Evolutionary conservation across 2,329 filamentous ascomycete genomes (phyloP), one percentile per base, ranked within the genome.

Genomic region (Hortaea werneckii): DNA sequence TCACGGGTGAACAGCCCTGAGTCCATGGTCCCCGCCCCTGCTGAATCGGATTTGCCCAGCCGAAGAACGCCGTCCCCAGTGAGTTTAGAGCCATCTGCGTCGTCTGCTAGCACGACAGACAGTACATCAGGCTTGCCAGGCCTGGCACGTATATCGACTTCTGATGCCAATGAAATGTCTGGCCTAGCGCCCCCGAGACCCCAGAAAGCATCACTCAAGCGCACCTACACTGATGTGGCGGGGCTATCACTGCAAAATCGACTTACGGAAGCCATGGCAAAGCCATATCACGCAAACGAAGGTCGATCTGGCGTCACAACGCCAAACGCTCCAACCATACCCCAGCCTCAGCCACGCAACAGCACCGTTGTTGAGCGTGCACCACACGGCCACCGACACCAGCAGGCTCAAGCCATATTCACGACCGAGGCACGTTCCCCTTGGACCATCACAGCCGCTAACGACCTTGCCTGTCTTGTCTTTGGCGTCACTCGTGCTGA

Each of bases 401-500:
- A 92, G 64, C 95, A 88, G 81, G 86, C 90, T 5, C 92, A 98
- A 65, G 92, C 92, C 44, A 95, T 98, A 47, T 98, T 98, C 63
- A 94, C 90, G 6, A 98, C 92, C n/a, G 87, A 94, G 65, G 77
- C 85, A 10, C 81, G 84, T 52, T 78, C 87, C 6, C 92, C 90
- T 3, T 98, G 88, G 85, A 98, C 90, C 1, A 95, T 98, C 49
- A 78, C 95, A 44, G 87, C 92, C 3, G 92, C 92, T 42, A 98
- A 98, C 62, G 92, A 98, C 63, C 74, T 98, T 41, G 92, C 92
- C 12, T 98, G 92, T 66, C 74, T 98, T 38, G 83, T 96, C n/a
- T 98, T 96, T 68, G 92, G 92, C n/a, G 87, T 98, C 7, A 95
- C 89, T n/a, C 87, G 87, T 60, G 86, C 87, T 4, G 92, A 98